A percentile compares a stretch with the other conserved stretches of the same genome.
Conservation (phyloP, 495 filamentous ascomycete genomes). For the Aspergillus asperescens region DNA sequence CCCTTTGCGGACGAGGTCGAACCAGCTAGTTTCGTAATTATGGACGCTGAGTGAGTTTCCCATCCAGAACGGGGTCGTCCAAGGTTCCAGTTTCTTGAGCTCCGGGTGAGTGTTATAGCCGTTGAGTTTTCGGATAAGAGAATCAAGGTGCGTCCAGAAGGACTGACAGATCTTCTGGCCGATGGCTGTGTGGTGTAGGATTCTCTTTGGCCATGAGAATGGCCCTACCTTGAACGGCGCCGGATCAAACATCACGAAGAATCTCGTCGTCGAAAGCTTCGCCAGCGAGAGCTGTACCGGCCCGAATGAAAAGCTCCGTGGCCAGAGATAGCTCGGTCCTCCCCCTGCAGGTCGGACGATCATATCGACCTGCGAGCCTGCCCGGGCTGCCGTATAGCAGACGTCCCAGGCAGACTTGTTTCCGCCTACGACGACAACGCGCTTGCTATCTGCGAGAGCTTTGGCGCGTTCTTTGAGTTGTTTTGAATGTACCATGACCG, state of each 20-base stretch:
- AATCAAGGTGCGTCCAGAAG: not conserved
- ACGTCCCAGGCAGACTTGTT: conserved; percentile 46
- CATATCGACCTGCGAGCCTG: conserved; percentile 7
- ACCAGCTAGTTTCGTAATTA: conserved; percentile 55
- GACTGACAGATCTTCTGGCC: not conserved
- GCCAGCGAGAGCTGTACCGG: conserved; percentile 7
- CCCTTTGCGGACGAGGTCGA: conserved; percentile 47
- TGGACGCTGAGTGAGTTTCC: conserved; percentile 50
- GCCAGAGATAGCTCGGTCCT: conserved; percentile 13
- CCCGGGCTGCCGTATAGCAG: conserved; percentile 3
- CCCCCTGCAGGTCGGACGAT: conserved; percentile 12
- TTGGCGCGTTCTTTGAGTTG: conserved; percentile 13
- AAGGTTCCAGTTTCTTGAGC: conserved; percentile 61
- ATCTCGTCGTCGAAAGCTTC: conserved; percentile 1
- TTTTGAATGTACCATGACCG: conserved; percentile 4
- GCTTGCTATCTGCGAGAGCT: conserved; percentile 13
- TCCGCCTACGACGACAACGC: conserved; percentile 39
- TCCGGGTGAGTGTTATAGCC: conserved; percentile 51
- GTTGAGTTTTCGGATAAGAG: conserved; percentile 44
- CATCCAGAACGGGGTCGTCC: conserved; percentile 49
- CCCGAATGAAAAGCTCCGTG: conserved; percentile 3
- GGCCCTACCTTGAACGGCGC: conserved; percentile 3
- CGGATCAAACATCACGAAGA: conserved; percentile 11
- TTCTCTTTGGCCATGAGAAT: not conserved
- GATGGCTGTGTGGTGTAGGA: not conserved